Conservation (phyloP, 2,329 filamentous ascomycete species). For the Fusarium sp. region DNA sequence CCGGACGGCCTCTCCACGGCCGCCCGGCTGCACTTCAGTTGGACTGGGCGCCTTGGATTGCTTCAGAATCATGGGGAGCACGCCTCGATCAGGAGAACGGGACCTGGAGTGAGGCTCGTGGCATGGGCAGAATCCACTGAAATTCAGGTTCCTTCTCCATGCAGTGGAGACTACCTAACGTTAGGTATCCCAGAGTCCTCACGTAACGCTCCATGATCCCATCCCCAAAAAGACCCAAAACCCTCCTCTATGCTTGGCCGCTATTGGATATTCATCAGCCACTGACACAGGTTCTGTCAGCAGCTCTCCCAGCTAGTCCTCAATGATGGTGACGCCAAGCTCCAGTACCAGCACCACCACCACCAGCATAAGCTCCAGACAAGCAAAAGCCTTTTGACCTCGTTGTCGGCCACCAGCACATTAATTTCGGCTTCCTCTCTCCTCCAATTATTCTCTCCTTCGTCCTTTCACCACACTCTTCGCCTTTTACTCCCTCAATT, state of each 20-base stretch:
- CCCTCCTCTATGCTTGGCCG: conserved; percentile 17
- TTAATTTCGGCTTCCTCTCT: conserved; percentile 41
- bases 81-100: conserved; percentile 29
- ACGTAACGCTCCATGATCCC: conserved; percentile 33
- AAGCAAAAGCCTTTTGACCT: conserved; percentile 43
- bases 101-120: conserved; percentile 28
- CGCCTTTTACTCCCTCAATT: conserved; percentile 25
- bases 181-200: conserved; percentile 9
- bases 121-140: conserved; percentile 26
- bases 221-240: background rate
- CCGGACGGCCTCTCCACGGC: conserved; percentile 37
- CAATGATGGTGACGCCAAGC: conserved; percentile 55
- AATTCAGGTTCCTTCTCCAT: conserved; percentile 18
- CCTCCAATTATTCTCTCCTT: conserved; percentile 36
- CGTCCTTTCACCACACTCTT: conserved; percentile 11
- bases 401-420: conserved; percentile 35
- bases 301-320: conserved; percentile 64
- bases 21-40: conserved; percentile 32
- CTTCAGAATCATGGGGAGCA: conserved; percentile 25
- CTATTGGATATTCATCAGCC: conserved; percentile 42
- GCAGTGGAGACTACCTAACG: background rate
- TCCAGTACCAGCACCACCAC: conserved; percentile 47
- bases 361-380: conserved; percentile 21
- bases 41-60: conserved; percentile 6
- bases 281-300: conserved; percentile 45